Conservation (phyloP, 805 yeast genomes). For the Candida palmyrensis region DNA sequence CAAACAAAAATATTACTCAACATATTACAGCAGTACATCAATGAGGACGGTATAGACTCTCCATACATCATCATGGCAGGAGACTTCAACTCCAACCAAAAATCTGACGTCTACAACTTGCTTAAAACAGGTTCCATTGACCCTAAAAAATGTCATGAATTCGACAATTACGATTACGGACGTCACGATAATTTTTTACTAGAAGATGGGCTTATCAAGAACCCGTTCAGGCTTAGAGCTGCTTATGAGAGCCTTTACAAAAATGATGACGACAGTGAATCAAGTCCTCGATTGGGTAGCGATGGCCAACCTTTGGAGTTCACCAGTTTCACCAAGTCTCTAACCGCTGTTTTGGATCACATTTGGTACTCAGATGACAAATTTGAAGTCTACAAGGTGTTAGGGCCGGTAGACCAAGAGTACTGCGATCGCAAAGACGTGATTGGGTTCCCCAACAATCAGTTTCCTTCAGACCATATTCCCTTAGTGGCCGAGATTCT, state of each 20-base stretch:
- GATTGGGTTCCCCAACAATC: constrained; percentile 49
- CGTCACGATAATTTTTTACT: constrained; percentile 3
- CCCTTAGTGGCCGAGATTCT: constrained; percentile 28
- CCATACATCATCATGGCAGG: constrained; percentile 44
- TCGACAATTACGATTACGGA: constrained; percentile 14
- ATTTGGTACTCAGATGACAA: constrained; percentile 46
- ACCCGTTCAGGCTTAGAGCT: constrained; percentile 12
- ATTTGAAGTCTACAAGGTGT: constrained; percentile 36
- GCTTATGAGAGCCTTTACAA: constrained; percentile 15
- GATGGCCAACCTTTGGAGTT: constrained; percentile 9
- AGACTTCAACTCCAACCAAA: constrained; percentile 50
- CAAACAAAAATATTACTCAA: constrained; percentile 41
- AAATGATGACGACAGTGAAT: background rate
- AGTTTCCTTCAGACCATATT: constrained; percentile 55
- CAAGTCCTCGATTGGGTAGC: too few relatives aligned
- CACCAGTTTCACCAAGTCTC: constrained; percentile 40
- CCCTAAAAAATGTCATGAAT: constrained; percentile 8
- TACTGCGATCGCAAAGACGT: constrained; percentile 21
- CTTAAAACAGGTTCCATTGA: constrained; percentile 21
- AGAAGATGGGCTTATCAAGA: constrained; percentile 8
- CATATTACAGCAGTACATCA: constrained; percentile 9
- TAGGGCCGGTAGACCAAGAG: constrained; percentile 43
- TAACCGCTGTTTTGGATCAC: constrained; percentile 53
- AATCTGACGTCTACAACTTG: constrained; percentile 45
- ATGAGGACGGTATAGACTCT: constrained; percentile 6